Evolutionary conservation across 2,329 filamentous ascomycete genomes (phyloP).

Genomic region (Microcyclospora pomicola): DNA sequence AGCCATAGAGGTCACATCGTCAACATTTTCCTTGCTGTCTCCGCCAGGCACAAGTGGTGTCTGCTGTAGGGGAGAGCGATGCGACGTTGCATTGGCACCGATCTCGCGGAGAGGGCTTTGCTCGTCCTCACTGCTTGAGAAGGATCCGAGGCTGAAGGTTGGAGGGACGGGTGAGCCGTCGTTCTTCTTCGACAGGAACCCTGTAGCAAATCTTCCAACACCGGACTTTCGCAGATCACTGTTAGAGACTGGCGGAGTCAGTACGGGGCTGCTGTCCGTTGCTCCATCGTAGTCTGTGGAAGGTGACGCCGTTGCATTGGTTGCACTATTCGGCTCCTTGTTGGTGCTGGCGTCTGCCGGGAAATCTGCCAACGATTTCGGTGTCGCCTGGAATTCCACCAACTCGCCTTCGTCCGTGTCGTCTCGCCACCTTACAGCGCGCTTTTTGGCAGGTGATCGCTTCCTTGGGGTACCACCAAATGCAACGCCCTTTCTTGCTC

Average conservation of each 20-base stretch:
- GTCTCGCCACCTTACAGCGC: slow-evolving; percentile 81
- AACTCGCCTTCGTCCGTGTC: slow-evolving; percentile 76
- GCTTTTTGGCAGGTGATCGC: slow-evolving; percentile 46
- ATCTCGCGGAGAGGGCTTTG: slow-evolving; percentile 34
- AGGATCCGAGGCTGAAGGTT: slow-evolving; percentile 43
- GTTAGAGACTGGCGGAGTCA: slow-evolving; percentile 42
- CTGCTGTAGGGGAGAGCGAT: slow-evolving; percentile 6
- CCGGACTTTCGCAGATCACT: slow-evolving; percentile 40
- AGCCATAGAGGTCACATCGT: slow-evolving; percentile 18
- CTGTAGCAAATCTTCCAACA: slow-evolving; percentile 63
- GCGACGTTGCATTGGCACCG: slow-evolving; percentile 27
- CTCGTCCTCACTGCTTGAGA: slow-evolving; percentile 44
- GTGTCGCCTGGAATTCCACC: slow-evolving; percentile 85
- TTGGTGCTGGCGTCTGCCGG: slow-evolving; percentile 29
- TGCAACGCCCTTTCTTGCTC: slow-evolving; percentile 54
- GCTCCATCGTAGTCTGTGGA: slow-evolving; percentile 10
- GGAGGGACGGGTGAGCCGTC: slow-evolving; percentile 45
- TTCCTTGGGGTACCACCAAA: slow-evolving; percentile 54
- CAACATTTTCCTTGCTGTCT: slow-evolving; percentile 17
- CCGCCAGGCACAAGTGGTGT: background rate
- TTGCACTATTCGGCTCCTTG: slow-evolving; percentile 1
- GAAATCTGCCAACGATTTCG: slow-evolving; percentile 51
- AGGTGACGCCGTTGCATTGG: background rate
- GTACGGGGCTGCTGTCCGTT: slow-evolving; percentile 43
- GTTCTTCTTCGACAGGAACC: slow-evolving; percentile 59